Evolutionary conservation across 2,329 filamentous ascomycete genomes (phyloP), one percentile per base, ranked within the genome.

Genomic region (Zymoseptoria tritici): DNA sequence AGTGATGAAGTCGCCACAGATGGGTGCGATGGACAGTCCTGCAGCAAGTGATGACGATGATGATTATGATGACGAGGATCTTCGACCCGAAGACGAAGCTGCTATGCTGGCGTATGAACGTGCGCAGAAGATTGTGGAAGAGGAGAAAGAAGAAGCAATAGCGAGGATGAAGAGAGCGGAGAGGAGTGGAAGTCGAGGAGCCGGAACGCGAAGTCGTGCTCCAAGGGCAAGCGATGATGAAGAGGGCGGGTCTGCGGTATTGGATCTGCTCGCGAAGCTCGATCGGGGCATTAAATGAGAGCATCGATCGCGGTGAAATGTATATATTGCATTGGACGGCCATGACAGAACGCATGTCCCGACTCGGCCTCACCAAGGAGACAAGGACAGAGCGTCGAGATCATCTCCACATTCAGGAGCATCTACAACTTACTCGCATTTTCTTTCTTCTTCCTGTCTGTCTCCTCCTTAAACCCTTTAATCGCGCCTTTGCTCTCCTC

Each of bases 31-130:
- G 4, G 70, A 72, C 56, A 66, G 63, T 2, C 68, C 70, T n/a
- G 52, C 56, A 22, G 59, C 59, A 29, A 62, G 59, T 22, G 64
- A 67, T n/a, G 67, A 69, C 22, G 67, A 69, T 19, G 63, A 54
- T 19, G 65, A 68, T n/a, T 62, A 61, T n/a, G 63, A 65, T 46
- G 70, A 69, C n/a, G 66, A 69, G 8, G 66, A 68, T 8, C 56
- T 63, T 7, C 65, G 70, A 11, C 71, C 71, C 2, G 69, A 73
- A 59, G 72, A 73, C 52, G 68, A 73, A 46, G 72, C 72, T 42
- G 61, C 70, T 13, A 63, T 64, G 62, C 62, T 71, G 46, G 72
- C 72, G 0, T 69, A 72, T 24, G 71, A 74, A 58, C 62, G 69
- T 9, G 72, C 71, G 4, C 63, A 70, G 60, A 67, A 69, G 54